Base-by-base conservation (phyloP, 495 filamentous ascomycete species). In the Penicillium paxilli region DNA sequence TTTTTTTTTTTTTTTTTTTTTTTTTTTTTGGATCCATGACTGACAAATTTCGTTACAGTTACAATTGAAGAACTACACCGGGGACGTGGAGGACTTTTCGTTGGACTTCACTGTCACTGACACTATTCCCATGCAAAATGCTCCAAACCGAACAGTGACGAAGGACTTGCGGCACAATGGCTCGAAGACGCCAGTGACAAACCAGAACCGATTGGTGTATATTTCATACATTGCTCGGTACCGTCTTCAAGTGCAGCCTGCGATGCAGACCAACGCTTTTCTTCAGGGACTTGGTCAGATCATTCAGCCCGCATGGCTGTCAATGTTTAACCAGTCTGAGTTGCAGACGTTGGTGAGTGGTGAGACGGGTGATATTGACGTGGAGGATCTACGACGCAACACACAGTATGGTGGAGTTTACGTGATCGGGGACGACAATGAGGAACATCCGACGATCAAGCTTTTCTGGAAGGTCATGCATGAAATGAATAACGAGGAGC, bases 311-410 rank as follows among this genome's bases (percentile, higher is more conserved):
- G 80, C 81, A 3, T 99, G 94, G 94, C 78, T 99, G 3, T 89
- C 84, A 57, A 99, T 99, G 94, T 99, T 99, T 78, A 98, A 98
- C 67, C 94, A 97, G 60, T 78, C 82, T 7, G 94, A 98, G 62
- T 78, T 98, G 19, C 94, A 98, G 68, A 94, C 90, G 0, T 83
- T 98, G 8, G 86, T 98, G 12, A 89, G 91, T 55, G 94, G 94
- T 51, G 89, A 93, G 60, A 83, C 80, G 21, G 86, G 86, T 16
- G 85, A 91, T 38, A 93, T 98, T 54, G 86, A 96, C 61, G 84
- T 99, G 37, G 82, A 87, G 22, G 95, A 99, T 63, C 77, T 98
- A 40, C 80, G 92, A n/a, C 80, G 72, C 12, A 87, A 99, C 68
- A 98, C 95, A 0, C 71, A 79, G 5, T 99, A 98, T 61, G 88